Percentiles rank a stretch among this genome's conserved stretches.
Evolutionary conservation across 2,329 filamentous ascomycete genomes (phyloP).

Genomic region (Ascosphaera aggregata): DNA sequence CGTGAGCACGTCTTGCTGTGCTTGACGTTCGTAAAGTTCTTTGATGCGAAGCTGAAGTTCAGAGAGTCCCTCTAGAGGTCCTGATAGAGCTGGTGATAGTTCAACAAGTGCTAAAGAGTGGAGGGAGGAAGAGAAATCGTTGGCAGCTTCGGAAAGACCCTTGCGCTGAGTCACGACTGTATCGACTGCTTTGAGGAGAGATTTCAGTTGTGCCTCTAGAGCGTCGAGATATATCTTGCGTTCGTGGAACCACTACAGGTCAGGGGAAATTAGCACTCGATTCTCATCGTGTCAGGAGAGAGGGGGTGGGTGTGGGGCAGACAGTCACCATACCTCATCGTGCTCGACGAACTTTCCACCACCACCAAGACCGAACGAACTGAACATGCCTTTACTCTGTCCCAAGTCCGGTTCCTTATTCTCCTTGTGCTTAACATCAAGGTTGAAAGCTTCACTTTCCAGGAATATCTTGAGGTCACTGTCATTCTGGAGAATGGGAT

Average conservation of each 20-base stretch:
- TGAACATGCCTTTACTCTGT: conserved; percentile 86
- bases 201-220: conserved; percentile 73
- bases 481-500: conserved; percentile 80
- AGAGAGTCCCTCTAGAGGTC: conserved; percentile 72
- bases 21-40: conserved; percentile 89
- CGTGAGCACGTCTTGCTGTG: conserved; percentile 87
- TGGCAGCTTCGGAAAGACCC: conserved; percentile 76
- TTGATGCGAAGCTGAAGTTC: conserved; percentile 84
- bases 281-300: too few species aligned
- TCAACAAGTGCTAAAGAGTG: conserved; percentile 83
- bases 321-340: conserved; percentile 49
- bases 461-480: conserved; percentile 87
- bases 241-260: conserved; percentile 76
- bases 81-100: conserved; percentile 67
- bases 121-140: conserved; percentile 82
- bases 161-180: conserved; percentile 81
- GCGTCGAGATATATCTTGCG: conserved; percentile 87
- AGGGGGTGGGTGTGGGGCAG: too few species aligned
- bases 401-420: conserved; percentile 63
- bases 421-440: conserved; percentile 96
- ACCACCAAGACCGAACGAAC: conserved; percentile 56
- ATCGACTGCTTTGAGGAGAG: conserved; percentile 80
- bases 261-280: too few species aligned
- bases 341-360: conserved; percentile 91
- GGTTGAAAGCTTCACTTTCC: conserved; percentile 86